Evolutionary conservation across 106 monocot species (phyloP), one percentile per base, ranked within the genome.

Genomic region (Dendrobium chrysotoxum): DNA sequence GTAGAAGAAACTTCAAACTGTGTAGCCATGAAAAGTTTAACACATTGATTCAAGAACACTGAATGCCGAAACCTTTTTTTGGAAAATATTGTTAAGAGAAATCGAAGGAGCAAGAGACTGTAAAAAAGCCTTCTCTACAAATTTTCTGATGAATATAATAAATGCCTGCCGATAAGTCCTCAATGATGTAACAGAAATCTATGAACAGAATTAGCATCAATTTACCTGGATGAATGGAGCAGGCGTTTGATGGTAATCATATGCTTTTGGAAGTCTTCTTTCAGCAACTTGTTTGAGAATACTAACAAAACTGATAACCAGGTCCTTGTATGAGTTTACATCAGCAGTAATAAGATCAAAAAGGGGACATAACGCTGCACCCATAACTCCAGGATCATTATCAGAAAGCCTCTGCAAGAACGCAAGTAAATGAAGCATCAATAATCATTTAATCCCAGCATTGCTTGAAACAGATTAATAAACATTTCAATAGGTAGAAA

Each of bases 371-470:
- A 99, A 81, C 64, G 98, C 88, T 77, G 98, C 98, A 77, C 98
- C 98, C 98, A 99, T 99, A 35, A 99, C 98, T 86, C 98, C 98
- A 61, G 98, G 98, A 87, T 99, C 98, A 86, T 81, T 91, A 80
- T 99, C 98, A 81, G 92, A 99, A 25, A 99, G 86, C 76, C 81
- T 91, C 98, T 99, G 88, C 74, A 92, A 72, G 57, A 38, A 50
- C 70, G 44, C 28, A 67, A 47, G 21, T 13, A 80, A 42, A 64
- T 39, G 40, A 66, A 40, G n/a, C 11, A 73, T 13, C 13, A 50
- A 70, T 13, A 35, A 70, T 70, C 31, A 35, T 70, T 70, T 35
- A 70, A 70, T 70, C 7, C 70, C 30, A 70, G 13, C 11, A 70
- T 70, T 23, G 31, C 2, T 74, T 74, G 40, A 5, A 74, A 74